These are phyloP conservation scores for Rhytidiadelphus loreus DNA, from an alignment of 225 moss, liverwort and hornwort genomes.

Conservation along the genomic window DNA sequence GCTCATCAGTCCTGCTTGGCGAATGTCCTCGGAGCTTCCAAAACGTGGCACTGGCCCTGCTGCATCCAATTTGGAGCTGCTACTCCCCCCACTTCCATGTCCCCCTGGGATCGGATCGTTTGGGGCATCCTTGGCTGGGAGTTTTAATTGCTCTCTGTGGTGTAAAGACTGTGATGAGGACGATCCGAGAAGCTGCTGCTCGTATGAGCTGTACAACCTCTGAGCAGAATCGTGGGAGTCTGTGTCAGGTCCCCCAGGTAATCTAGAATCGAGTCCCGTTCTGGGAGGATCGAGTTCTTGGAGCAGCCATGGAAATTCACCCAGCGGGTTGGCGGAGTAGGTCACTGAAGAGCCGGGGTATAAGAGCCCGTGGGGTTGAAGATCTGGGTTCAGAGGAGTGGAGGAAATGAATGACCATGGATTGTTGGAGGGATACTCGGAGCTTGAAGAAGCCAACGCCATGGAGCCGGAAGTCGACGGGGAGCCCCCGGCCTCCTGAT, in stretches of 20 bases:
- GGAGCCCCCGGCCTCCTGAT: constrained; percentile 20
- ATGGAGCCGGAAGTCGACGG: constrained; percentile 21
- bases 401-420: constrained; percentile 31
- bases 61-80: constrained; percentile 16
- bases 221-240: constrained; percentile 14
- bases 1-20: not conserved
- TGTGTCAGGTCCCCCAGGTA: not conserved
- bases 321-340: constrained; percentile 7
- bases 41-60: constrained; percentile 24
- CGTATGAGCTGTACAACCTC: constrained; percentile 8
- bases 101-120: not conserved
- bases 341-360: not conserved
- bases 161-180: not conserved
- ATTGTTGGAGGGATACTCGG: constrained; percentile 8
- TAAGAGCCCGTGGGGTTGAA: not conserved
- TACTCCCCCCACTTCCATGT: constrained; percentile 8
- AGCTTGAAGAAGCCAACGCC: not conserved
- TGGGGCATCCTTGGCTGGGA: not conserved
- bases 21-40: not conserved
- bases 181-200: not conserved
- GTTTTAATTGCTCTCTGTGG: not conserved
- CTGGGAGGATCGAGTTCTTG: constrained; percentile 30
- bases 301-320: constrained; percentile 47
- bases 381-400: constrained; percentile 6
- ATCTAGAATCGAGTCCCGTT: not conserved